Percentiles rank a stretch among this genome's conserved stretches.
phyloP scores from a whole-genome alignment of 352 stramenopile species.

The Globisporangium paroecandrum region DNA sequence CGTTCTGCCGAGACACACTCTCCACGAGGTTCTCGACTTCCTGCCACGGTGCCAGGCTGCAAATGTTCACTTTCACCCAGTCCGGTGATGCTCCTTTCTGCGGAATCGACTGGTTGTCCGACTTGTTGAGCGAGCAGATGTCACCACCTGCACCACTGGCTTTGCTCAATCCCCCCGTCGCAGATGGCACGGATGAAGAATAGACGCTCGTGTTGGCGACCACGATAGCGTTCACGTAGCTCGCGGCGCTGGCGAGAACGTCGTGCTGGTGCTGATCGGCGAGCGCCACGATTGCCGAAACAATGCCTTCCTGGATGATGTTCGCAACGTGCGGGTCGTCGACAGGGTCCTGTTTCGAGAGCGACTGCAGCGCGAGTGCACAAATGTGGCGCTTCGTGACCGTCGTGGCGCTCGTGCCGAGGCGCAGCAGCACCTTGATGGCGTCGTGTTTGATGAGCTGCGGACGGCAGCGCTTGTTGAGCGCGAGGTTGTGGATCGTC shows the following conservation, averaged over 20 bases:
- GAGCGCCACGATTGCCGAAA: constrained; percentile 54
- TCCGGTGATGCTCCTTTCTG: constrained; percentile 49
- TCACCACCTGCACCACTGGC: constrained; percentile 11
- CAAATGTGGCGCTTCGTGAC: constrained; percentile 67
- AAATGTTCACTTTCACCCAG: constrained; percentile 56
- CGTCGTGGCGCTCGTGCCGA: constrained; percentile 38
- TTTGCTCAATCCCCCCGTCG: constrained; percentile 8
- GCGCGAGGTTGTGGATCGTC: constrained; percentile 61
- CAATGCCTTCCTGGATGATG: constrained; percentile 69
- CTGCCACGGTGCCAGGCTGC: constrained; percentile 43
- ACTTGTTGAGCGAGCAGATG: constrained; percentile 22
- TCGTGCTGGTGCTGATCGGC: constrained; percentile 62
- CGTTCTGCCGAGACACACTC: constrained; percentile 4
- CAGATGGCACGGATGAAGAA: neutral
- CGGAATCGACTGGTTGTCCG: constrained; percentile 31
- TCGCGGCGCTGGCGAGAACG: constrained; percentile 34
- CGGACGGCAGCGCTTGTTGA: constrained; percentile 48
- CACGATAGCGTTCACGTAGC: constrained; percentile 22
- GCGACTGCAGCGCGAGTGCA: constrained; percentile 50
- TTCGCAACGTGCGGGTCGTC: constrained; percentile 51
- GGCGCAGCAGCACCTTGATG: constrained; percentile 62
- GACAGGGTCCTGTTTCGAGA: constrained; percentile 40
- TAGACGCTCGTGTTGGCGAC: neutral
- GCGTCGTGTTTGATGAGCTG: constrained; percentile 75
- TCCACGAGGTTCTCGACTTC: constrained; percentile 32